Conservation (phyloP, 768 basidiomycete species). For the Trametes gibbosa region DNA sequence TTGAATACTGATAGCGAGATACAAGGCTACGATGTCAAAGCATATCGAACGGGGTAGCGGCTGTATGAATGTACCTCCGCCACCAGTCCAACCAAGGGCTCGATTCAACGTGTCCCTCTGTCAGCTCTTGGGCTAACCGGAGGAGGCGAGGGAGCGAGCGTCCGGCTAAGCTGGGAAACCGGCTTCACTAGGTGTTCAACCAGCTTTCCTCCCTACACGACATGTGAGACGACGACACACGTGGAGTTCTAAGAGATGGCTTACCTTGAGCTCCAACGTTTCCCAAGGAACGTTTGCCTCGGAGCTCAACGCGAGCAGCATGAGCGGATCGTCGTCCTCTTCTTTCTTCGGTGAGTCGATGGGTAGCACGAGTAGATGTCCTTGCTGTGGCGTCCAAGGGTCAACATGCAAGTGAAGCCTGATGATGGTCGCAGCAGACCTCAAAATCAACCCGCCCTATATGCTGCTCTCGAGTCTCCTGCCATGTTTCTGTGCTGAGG, state of each 20-base stretch:
- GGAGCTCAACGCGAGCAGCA: conserved; percentile 71
- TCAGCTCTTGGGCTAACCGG: conserved; percentile 19
- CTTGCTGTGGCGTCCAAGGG: conserved; percentile 45
- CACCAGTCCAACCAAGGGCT: background rate
- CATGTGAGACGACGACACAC: background rate
- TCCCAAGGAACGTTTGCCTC: conserved; percentile 64
- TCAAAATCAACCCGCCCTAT: conserved; percentile 77
- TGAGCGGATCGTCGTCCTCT: conserved; percentile 46
- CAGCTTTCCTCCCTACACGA: conserved; percentile 23
- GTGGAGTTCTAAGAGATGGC: conserved; percentile 9
- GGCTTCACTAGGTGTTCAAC: conserved; percentile 27
- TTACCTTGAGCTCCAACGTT: conserved; percentile 59
- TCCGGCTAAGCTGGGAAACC: conserved; percentile 21
- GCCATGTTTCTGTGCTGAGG: conserved; percentile 73
- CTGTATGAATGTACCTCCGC: no score
- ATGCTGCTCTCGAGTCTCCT: conserved; percentile 64
- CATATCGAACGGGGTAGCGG: no score
- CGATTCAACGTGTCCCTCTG: conserved; percentile 5
- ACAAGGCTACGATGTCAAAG: no score
- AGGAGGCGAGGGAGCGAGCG: conserved; percentile 18
- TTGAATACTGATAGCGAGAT: no score
- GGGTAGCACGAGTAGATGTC: conserved; percentile 66
- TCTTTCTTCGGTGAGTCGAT: conserved; percentile 42
- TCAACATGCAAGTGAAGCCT: background rate
- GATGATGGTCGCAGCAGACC: conserved; percentile 39